Conservation (phyloP, 2,329 filamentous ascomycete genomes). For the Verticillium tricorpus region DNA sequence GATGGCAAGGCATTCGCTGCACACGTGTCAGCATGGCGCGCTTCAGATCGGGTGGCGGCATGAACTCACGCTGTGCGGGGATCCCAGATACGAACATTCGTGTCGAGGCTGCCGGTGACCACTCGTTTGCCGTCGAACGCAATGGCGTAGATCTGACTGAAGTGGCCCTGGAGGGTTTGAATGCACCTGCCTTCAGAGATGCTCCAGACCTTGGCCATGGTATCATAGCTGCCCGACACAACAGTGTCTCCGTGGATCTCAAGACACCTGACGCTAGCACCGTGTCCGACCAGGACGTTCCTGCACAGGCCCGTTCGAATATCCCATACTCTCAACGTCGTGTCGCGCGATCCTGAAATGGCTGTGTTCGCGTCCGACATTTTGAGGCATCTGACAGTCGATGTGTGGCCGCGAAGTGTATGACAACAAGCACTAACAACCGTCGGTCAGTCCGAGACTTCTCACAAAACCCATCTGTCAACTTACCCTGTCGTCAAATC, state of each 20-base stretch:
- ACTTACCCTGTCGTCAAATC: conserved; percentile 86
- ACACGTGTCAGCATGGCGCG: conserved; percentile 23
- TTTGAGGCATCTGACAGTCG: conserved; percentile 92
- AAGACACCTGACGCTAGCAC: conserved; percentile 90
- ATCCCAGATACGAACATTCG: conserved; percentile 96
- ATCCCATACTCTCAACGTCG: conserved; percentile 93
- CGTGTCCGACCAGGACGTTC: conserved; percentile 89
- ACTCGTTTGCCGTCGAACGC: conserved; percentile 92
- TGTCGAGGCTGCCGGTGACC: conserved; percentile 93
- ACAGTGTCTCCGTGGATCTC: conserved; percentile 96
- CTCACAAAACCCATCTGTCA: not conserved
- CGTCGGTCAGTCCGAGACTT: not conserved
- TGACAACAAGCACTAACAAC: conserved; percentile 64
- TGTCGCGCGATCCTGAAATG: conserved; percentile 94
- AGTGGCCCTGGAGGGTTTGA: conserved; percentile 86
- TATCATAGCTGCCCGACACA: conserved; percentile 98
- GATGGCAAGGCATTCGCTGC: conserved; percentile 76
- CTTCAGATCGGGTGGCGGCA: not conserved
- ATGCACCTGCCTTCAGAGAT: conserved; percentile 93
- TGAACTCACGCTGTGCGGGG: conserved; percentile 70
- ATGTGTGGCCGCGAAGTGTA: conserved; percentile 89
- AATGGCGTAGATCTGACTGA: conserved; percentile 98
- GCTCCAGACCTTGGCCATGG: conserved; percentile 94
- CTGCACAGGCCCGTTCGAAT: conserved; percentile 81
- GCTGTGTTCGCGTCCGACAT: conserved; percentile 94